phyloP scores from a whole-genome alignment of 2,329 filamentous ascomycete species.

The Sphaerulina vaccinii region DNA sequence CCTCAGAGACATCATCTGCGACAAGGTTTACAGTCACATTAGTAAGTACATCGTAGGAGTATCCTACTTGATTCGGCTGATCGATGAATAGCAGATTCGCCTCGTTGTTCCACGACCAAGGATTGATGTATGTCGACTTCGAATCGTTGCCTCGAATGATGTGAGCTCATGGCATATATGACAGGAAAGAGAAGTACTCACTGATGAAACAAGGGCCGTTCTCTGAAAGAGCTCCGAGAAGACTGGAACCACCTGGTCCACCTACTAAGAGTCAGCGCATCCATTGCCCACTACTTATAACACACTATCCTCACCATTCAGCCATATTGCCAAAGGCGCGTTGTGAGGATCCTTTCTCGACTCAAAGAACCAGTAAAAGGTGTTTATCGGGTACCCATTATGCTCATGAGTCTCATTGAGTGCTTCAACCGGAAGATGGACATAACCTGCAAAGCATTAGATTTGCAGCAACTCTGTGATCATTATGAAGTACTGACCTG shows the following conservation, averaged over 20 bases:
- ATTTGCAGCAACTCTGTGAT: background rate
- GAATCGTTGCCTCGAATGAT: slow-evolving; percentile 22
- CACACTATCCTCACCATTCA: slow-evolving; percentile 58
- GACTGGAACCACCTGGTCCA: slow-evolving; percentile 55
- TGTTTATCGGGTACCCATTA: slow-evolving; percentile 45
- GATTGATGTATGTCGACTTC: slow-evolving; percentile 47
- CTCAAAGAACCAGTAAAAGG: slow-evolving; percentile 66
- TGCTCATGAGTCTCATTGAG: slow-evolving; percentile 38
- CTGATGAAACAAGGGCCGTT: slow-evolving; percentile 45
- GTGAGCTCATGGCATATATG: slow-evolving; percentile 1
- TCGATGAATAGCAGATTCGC: slow-evolving; percentile 58
- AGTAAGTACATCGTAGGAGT: slow-evolving; percentile 33
- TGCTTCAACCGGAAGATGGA: slow-evolving; percentile 34
- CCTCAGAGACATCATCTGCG: background rate
- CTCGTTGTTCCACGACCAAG: slow-evolving; percentile 59
- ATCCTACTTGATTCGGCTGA: slow-evolving; percentile 36
- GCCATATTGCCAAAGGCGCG: slow-evolving; percentile 59
- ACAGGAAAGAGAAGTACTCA: slow-evolving; percentile 20
- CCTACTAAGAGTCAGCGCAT: background rate
- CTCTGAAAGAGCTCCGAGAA: slow-evolving; percentile 48
- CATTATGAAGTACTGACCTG: slow-evolving; percentile 17
- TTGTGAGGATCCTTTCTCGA: slow-evolving; percentile 55
- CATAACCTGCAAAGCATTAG: slow-evolving; percentile 39
- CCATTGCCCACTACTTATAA: background rate
- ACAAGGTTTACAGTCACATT: slow-evolving; percentile 34